These are phyloP conservation scores for Erysimum cheiri DNA, from an alignment of 441 rosid species.

Conservation along the genomic window DNA sequence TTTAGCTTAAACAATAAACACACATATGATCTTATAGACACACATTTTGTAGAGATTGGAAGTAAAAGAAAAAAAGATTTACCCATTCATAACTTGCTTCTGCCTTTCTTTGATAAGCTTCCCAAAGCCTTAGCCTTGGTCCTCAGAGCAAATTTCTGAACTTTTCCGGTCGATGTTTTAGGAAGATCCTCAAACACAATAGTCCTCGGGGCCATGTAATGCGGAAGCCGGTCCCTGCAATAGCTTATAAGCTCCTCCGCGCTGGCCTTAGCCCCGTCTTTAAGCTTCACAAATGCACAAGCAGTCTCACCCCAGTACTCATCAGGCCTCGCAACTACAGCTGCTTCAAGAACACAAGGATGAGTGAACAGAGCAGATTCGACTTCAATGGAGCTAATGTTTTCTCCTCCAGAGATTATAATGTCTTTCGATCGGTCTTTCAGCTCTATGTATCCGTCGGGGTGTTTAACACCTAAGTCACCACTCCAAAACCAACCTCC, in stretches of 20 bases:
- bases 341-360: conserved; percentile 72
- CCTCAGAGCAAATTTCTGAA: conserved; percentile 66
- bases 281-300: conserved; percentile 78
- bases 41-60: neutral
- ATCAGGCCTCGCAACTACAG: conserved; percentile 76
- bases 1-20: conserved; percentile 10
- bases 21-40: neutral
- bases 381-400: conserved; percentile 74
- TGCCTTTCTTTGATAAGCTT: conserved; percentile 50
- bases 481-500: conserved; percentile 80
- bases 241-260: conserved; percentile 56
- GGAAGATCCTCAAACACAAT: conserved; percentile 73
- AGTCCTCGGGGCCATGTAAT: conserved; percentile 67
- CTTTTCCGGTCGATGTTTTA: conserved; percentile 73
- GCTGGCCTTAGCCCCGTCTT: conserved; percentile 51
- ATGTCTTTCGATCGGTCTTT: conserved; percentile 77
- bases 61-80: neutral
- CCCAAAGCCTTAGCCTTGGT: conserved; percentile 72
- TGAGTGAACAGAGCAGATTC: conserved; percentile 68
- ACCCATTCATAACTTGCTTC: conserved; percentile 43
- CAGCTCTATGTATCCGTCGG: conserved; percentile 71
- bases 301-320: conserved; percentile 82
- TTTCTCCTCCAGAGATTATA: conserved; percentile 75
- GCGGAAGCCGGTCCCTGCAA: conserved; percentile 60
- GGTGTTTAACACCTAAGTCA: conserved; percentile 70